Evolutionary conservation across 176 grass and related monocot species (phyloP), one percentile per base, ranked within the genome.

Genomic region (Zizania latifolia): DNA sequence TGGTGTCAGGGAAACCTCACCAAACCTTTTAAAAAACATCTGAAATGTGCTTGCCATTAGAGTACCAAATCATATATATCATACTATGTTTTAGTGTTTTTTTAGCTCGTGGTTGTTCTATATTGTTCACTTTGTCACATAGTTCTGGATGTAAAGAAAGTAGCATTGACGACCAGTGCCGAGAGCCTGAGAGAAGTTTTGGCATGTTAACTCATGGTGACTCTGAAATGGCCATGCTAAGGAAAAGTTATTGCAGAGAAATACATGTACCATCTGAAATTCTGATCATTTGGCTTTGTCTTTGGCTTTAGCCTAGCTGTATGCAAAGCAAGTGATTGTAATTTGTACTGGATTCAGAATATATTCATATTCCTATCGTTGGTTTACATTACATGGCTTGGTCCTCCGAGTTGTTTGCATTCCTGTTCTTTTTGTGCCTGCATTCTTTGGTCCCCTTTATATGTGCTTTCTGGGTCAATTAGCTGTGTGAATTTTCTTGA

Each of bases 101-200:
- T 23, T 72, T 88, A 74, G 61, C 54, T 68, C 19, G 26, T 62
- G 27, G 21, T n/a, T n/a, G 40, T 75, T 86, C 41, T 53, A 79
- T 67, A 62, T 35, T 65, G 54, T 74, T 71, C 38, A 17, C 31
- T 37, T 37, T 88, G 41, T 77, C 17, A 70, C 74, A 74, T 87
- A 83, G 60, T 74, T 79, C 68, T 84, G 60, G 43, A 79, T 88
- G 85, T 88, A 83, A 88, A 79, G 85, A 61, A 83, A 62, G 85
- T 83, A 88, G 80, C 43, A 58, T 65, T 29, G 75, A 88, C 68
- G 75, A 74, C 80, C 80, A 54, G 56, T 66, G 70, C 79, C 24
- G 58, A 33, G 71, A 59, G 74, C 69, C 61, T n/a, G 39, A 68
- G 74, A 83, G 61, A 78, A 79, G 75, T 88, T 88, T 88, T 88